phyloP scores from a whole-genome alignment of 2,329 filamentous ascomycete genomes.

The Ilyonectria robusta region DNA sequence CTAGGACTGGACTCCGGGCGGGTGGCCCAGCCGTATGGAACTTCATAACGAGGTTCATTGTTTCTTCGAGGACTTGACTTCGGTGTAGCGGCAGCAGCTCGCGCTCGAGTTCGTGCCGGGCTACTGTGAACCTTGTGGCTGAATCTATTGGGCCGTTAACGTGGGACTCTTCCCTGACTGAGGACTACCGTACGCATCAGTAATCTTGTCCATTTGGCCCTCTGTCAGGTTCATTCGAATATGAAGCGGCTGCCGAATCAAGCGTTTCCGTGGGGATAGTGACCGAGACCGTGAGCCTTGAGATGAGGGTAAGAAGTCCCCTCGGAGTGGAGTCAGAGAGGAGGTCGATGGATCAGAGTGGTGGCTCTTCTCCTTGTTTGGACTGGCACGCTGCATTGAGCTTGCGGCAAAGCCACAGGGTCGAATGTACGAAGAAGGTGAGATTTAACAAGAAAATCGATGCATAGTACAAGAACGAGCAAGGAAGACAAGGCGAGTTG shows the following conservation, averaged over 20 bases:
- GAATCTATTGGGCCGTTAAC: conserved; percentile 49
- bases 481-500: not conserved
- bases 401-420: conserved; percentile 24
- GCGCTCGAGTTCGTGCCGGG: conserved; percentile 41
- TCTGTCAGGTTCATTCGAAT: conserved; percentile 65
- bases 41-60: conserved; percentile 22
- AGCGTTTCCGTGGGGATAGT: conserved; percentile 53
- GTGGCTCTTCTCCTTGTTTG: conserved; percentile 34
- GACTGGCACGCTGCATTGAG: conserved; percentile 38
- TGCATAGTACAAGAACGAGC: not conserved
- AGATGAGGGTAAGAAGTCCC: conserved; percentile 56
- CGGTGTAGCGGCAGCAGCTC: conserved; percentile 34
- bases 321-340: conserved; percentile 50
- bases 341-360: conserved; percentile 45
- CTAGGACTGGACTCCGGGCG: conserved; percentile 28
- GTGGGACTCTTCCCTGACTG: not conserved
- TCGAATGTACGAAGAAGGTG: not conserved
- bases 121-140: conserved; percentile 50
- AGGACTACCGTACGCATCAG: conserved; percentile 57
- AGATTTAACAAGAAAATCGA: not conserved
- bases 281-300: conserved; percentile 50
- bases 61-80: conserved; percentile 40
- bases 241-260: conserved; percentile 57
- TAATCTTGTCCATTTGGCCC: conserved; percentile 63
- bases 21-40: conserved; percentile 22